These are phyloP conservation scores for Apiospora aurea DNA, from an alignment of 2,329 filamentous ascomycete species.

Conservation along the genomic window DNA sequence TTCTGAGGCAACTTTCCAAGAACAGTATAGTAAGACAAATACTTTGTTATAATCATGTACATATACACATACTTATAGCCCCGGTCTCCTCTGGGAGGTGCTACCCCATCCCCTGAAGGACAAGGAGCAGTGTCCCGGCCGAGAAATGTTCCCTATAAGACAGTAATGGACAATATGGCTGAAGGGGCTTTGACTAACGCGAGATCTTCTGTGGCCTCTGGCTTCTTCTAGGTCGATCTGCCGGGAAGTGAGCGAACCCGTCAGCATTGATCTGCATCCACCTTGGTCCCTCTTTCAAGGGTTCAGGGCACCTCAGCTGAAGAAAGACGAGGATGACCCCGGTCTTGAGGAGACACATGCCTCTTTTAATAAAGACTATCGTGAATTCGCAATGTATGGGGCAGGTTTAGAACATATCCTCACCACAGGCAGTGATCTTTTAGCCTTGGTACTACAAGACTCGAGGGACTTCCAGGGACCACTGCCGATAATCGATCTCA, in stretches of 20 bases:
- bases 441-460: not conserved
- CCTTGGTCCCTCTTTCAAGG: not conserved
- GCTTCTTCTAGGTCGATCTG: not conserved
- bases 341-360: not conserved
- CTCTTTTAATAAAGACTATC: slow-evolving; percentile 1
- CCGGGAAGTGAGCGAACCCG: not conserved
- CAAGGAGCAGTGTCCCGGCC: not conserved
- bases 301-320: not conserved
- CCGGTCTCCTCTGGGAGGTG: not conserved
- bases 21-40: not conserved
- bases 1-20: not conserved
- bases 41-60: not conserved
- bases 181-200: not conserved
- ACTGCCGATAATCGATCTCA: not conserved
- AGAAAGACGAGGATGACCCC: not conserved
- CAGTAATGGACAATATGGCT: not conserved
- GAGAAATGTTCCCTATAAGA: not conserved
- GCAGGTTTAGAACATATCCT: not conserved
- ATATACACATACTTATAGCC: not conserved
- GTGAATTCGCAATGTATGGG: not conserved
- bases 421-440: not conserved
- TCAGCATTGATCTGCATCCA: not conserved
- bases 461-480: not conserved
- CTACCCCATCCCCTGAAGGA: not conserved
- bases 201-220: not conserved